Conservation (phyloP, 148 eudicot species). For the Cornus suecica region DNA sequence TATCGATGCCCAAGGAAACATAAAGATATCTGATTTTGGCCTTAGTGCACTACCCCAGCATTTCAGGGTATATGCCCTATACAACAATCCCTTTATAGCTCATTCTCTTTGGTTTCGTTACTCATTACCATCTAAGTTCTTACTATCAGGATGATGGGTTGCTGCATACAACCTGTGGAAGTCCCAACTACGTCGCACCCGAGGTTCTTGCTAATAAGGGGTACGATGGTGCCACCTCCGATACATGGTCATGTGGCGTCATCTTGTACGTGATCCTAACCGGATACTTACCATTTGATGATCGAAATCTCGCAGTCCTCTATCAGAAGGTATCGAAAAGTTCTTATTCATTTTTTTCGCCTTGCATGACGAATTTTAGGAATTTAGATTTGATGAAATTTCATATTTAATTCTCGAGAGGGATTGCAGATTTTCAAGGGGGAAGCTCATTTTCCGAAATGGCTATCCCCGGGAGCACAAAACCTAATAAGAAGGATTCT, state of each 20-base stretch:
- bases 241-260: slow-evolving; percentile 96
- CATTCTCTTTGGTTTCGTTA: neutral
- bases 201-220: slow-evolving; percentile 85
- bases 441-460: slow-evolving; percentile 76
- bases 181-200: slow-evolving; percentile 98
- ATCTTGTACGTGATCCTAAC: slow-evolving; percentile 82
- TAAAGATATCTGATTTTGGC: slow-evolving; percentile 92
- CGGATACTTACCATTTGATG: slow-evolving; percentile 90
- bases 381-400: neutral
- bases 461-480: slow-evolving; percentile 78
- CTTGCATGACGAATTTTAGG: neutral
- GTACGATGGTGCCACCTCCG: slow-evolving; percentile 79
- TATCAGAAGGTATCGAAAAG: slow-evolving; percentile 68
- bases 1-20: slow-evolving; percentile 63
- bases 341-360: neutral
- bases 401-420: neutral
- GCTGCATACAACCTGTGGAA: slow-evolving; percentile 96
- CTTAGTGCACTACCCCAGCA: slow-evolving; percentile 96
- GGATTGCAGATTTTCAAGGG: slow-evolving; percentile 44
- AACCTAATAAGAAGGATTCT: slow-evolving; percentile 72
- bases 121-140: neutral
- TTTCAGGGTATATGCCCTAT: slow-evolving; percentile 54
- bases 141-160: slow-evolving; percentile 70
- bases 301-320: slow-evolving; percentile 83
- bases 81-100: neutral